Evolutionary conservation across 2,329 filamentous ascomycete species (phyloP).

Genomic region (Rosellinia necatrix): DNA sequence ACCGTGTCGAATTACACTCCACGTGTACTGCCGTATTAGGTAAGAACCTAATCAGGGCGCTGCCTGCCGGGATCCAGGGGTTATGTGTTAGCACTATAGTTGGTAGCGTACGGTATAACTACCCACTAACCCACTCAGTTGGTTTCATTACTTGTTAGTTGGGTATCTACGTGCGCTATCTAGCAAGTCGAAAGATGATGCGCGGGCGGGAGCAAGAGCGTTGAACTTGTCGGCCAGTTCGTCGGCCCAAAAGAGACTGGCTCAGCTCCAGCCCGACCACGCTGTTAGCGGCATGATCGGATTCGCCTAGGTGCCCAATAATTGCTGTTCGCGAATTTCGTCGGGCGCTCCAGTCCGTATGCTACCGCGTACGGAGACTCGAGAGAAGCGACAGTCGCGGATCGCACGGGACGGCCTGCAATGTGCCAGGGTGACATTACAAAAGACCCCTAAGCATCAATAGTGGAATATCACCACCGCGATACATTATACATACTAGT

Average conservation of each 20-base stretch:
- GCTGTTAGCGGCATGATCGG: background rate
- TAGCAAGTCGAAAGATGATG: too few relatives aligned
- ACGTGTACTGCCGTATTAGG: slow-evolving; percentile 24
- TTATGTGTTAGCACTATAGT: too few relatives aligned
- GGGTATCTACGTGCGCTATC: too few relatives aligned
- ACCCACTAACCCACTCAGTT: too few relatives aligned
- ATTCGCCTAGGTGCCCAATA: background rate
- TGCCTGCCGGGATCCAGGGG: slow-evolving; percentile 17
- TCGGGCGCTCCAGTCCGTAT: background rate
- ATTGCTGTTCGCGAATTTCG: background rate
- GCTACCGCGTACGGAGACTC: background rate
- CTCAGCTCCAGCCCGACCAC: too few relatives aligned
- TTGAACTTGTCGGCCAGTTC: too few relatives aligned
- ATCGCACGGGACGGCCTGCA: slow-evolving; percentile 3
- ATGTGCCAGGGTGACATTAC: slow-evolving; percentile 19
- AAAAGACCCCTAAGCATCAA: slow-evolving; percentile 27
- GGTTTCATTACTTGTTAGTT: too few relatives aligned
- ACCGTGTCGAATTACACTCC: background rate
- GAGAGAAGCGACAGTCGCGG: slow-evolving; percentile 6
- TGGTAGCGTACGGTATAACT: too few relatives aligned
- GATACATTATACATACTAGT: too few relatives aligned
- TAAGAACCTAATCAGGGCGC: slow-evolving; percentile 27
- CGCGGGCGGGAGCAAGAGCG: too few relatives aligned
- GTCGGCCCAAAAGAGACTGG: too few relatives aligned
- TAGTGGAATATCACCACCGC: slow-evolving; percentile 12